Evolutionary conservation across 2,329 filamentous ascomycete species (phyloP), one percentile per base, ranked within the genome.

Genomic region (Hymenoscyphus fructigenus): DNA sequence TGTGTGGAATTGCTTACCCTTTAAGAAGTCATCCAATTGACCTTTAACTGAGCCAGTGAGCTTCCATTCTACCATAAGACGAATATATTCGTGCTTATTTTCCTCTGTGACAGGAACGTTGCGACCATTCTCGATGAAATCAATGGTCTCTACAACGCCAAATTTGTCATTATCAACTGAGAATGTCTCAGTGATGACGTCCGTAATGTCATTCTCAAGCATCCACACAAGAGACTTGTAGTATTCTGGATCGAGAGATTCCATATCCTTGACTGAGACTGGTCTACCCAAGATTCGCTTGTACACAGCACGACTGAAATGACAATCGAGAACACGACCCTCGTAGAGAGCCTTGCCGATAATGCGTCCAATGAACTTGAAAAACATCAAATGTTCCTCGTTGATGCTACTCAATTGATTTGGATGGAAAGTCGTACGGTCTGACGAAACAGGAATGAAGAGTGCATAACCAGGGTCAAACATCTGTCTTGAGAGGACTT

Each of bases 211-310:
- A 74, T 99, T 98, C 76, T 97, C 92, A 65, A 98, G 84, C 88
- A 99, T 98, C 96, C 96, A 99, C 66, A 95, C 88, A 26, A 99
- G 85, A 15, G 94, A 98, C 78, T 98, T 99, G 86, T 98, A 97
- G 81, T 99, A 99, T 74, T 99, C 94, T 3, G 96, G 89, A 77
- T 99, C 95, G 67, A 99, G 91, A 26, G 93, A 97, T 78, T 99
- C 95, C 93, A 99, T 98, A 74, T 99, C 95, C 81, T 99, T 99
- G 78, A 99, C 91, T 9, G 93, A 97, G 50, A 98, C 94, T 3
- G 92, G 88, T 77, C 96, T 96, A 76, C 95, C 92, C 32, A 99
- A 86, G 69, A 99, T 97, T 71, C 92, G 91, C 82, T 98, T 98
- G 84, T 99, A 99, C 60, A 99, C 94, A 15, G 96, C 96, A 75